Percentiles rank a stretch among this genome's conserved stretches.
Evolutionary conservation across 2,329 filamentous ascomycete genomes (phyloP).

Genomic region (Penicillium paneum): DNA sequence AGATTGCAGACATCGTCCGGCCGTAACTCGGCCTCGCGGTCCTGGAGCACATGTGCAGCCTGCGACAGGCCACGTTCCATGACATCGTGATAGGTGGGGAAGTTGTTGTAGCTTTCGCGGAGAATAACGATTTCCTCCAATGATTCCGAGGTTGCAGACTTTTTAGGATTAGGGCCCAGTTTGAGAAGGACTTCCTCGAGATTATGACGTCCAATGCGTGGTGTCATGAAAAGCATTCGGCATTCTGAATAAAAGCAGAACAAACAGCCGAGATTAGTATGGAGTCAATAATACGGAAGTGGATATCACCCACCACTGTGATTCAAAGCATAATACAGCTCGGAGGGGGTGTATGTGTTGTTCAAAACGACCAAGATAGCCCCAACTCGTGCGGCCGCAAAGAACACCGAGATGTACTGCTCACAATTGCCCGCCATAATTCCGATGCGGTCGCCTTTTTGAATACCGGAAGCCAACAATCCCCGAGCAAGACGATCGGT

Average conservation of each 20-base stretch:
- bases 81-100: constrained; percentile 60
- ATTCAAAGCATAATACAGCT: constrained; percentile 67
- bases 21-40: constrained; percentile 55
- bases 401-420: constrained; percentile 64
- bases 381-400: constrained; percentile 64
- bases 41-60: constrained; percentile 51
- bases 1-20: constrained; percentile 69
- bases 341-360: constrained; percentile 74
- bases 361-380: constrained; percentile 73
- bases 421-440: constrained; percentile 68
- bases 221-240: constrained; percentile 70
- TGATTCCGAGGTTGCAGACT: constrained; percentile 33
- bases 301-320: constrained; percentile 58
- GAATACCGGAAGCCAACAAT: constrained; percentile 63
- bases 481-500: constrained; percentile 62
- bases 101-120: constrained; percentile 53
- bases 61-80: constrained; percentile 52
- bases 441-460: constrained; percentile 66
- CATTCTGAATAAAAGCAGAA: constrained; percentile 51
- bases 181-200: constrained; percentile 59
- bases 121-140: constrained; percentile 58
- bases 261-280: neutral
- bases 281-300: neutral
- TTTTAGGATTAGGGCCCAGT: constrained; percentile 41
- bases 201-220: constrained; percentile 63